A percentile compares a stretch with the other conserved stretches of the same genome.
phyloP scores from a whole-genome alignment of 2,329 filamentous ascomycete species.

The Epichloe bromicola region DNA sequence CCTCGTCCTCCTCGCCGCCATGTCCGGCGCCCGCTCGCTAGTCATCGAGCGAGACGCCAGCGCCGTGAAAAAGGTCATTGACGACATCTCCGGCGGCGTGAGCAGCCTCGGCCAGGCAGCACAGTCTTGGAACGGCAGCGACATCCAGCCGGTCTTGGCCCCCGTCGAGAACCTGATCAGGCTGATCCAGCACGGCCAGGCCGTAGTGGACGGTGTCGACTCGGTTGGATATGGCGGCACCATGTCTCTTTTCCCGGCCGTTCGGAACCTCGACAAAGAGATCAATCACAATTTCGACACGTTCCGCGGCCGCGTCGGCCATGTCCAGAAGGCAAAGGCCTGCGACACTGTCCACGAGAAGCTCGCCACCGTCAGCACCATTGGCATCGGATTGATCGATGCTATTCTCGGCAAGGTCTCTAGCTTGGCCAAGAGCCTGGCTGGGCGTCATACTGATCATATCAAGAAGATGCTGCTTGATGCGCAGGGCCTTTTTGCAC shows the following conservation, averaged over 20 bases:
- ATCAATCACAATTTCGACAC: neutral
- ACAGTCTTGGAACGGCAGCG: neutral
- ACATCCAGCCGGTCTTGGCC: neutral
- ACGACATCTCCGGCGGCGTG: neutral
- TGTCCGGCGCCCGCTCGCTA: neutral
- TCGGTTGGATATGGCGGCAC: too few relatives aligned
- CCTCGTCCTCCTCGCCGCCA: slow-evolving; percentile 1
- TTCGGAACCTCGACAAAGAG: neutral
- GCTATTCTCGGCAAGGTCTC: slow-evolving; percentile 1
- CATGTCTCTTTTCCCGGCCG: too few relatives aligned
- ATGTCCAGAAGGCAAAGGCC: neutral
- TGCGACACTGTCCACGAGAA: neutral
- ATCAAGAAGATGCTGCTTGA: neutral
- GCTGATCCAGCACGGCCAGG: neutral
- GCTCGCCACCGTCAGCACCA: neutral
- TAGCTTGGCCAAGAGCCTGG: too few relatives aligned
- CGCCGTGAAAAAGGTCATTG: neutral
- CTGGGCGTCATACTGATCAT: neutral
- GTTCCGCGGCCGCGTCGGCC: neutral
- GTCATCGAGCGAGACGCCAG: neutral
- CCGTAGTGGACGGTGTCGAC: neutral
- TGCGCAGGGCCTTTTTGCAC: neutral
- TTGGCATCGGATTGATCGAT: neutral
- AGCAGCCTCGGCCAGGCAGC: neutral
- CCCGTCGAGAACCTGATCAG: neutral